Conservation (phyloP, 164 flowering plant genomes). For the Macadamia integrifolia region DNA sequence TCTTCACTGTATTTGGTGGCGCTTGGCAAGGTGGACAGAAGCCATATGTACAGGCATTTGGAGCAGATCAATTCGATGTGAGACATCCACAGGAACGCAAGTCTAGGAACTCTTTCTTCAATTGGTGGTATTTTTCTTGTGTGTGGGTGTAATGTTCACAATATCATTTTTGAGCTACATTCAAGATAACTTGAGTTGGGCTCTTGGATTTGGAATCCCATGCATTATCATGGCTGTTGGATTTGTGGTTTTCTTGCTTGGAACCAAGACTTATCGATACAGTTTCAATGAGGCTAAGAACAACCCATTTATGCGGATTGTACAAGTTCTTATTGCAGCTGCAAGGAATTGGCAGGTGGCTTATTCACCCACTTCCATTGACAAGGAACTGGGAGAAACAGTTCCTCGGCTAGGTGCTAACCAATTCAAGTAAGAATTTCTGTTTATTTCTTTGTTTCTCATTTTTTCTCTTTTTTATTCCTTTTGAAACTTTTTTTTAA, state of each 20-base stretch:
- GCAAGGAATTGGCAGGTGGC: no score
- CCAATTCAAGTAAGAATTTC: no score
- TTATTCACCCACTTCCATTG: no score
- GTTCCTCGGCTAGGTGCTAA: no score
- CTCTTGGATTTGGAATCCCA: slow-evolving; percentile 8
- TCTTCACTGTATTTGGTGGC: slow-evolving; percentile 4
- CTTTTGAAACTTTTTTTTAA: no score
- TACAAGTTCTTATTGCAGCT: no score
- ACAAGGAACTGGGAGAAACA: no score
- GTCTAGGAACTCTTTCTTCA: not conserved
- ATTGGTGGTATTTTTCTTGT: slow-evolving; percentile 13
- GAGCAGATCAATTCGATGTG: not conserved
- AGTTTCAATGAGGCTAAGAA: no score
- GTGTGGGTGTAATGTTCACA: slow-evolving; percentile 4
- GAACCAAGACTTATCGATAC: no score
- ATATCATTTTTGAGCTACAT: slow-evolving; percentile 4
- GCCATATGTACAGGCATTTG: slow-evolving; percentile 8
- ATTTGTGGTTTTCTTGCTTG: slow-evolving; percentile 1
- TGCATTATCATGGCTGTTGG: slow-evolving; percentile 1
- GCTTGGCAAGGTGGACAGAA: slow-evolving; percentile 10
- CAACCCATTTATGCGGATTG: no score
- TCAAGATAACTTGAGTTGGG: slow-evolving; percentile 8
- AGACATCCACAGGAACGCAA: slow-evolving; percentile 3
- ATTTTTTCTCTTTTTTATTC: no score
- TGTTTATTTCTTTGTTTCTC: no score